These are phyloP conservation scores for Morella rubra DNA, from an alignment of 306 rosid genomes.

Conservation along the genomic window DNA sequence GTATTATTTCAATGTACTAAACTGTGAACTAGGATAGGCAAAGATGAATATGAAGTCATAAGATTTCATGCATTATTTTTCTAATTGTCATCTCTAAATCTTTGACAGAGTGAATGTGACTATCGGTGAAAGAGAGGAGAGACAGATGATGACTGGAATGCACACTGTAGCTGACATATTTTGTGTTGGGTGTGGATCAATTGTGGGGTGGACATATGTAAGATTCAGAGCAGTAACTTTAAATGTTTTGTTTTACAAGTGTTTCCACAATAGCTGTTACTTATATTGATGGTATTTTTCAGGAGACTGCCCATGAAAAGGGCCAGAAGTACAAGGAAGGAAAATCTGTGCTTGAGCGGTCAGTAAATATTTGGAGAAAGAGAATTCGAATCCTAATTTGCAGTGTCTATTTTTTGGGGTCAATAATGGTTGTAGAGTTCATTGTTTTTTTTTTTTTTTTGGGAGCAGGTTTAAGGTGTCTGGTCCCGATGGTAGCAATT, in stretches of 20 bases:
- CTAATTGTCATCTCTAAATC: conserved; percentile 1
- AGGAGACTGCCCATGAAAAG: conserved; percentile 61
- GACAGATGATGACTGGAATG: conserved; percentile 75
- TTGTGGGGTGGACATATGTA: conserved; percentile 95
- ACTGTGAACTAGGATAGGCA: not conserved
- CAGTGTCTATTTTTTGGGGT: not conserved
- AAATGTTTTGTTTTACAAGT: conserved; percentile 20
- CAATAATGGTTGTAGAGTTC: conserved; percentile 34
- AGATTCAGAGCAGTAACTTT: conserved; percentile 43
- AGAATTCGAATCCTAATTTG: conserved; percentile 18
- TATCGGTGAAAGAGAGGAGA: conserved; percentile 70
- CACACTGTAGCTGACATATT: conserved; percentile 90
- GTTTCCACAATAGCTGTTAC: conserved; percentile 30
- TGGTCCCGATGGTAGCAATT: conserved; percentile 82
- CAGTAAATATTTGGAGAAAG: conserved; percentile 38
- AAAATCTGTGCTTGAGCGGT: conserved; percentile 73
- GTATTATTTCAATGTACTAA: not conserved
- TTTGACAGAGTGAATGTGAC: conserved; percentile 70
- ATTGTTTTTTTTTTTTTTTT: conserved; percentile 1
- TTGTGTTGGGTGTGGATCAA: conserved; percentile 90
- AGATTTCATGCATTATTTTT: too few relatives aligned
- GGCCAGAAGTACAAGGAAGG: conserved; percentile 74
- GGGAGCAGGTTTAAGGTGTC: conserved; percentile 62
- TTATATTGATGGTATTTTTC: conserved; percentile 40
- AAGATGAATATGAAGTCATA: not conserved